phyloP scores from a whole-genome alignment of 495 filamentous ascomycete species.

The Aspergillus campestris region DNA sequence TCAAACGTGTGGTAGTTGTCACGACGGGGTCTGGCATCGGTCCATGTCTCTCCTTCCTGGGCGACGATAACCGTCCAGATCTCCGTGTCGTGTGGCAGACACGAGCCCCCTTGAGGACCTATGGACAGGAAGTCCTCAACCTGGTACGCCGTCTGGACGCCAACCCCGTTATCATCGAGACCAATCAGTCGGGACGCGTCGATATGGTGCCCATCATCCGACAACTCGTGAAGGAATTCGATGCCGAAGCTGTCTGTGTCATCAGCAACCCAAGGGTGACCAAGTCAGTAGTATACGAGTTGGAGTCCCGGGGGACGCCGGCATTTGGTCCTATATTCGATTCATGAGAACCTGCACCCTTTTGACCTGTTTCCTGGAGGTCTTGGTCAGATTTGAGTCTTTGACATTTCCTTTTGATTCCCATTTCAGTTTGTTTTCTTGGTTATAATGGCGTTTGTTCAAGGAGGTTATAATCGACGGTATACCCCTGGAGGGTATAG shows the following conservation, averaged over 20 bases:
- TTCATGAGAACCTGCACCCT: conserved; percentile 38
- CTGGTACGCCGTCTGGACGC: conserved; percentile 42
- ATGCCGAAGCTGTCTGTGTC: conserved; percentile 65
- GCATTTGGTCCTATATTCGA: conserved; percentile 79
- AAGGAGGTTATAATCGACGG: too few relatives aligned
- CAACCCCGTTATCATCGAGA: conserved; percentile 48
- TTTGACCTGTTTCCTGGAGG: not conserved
- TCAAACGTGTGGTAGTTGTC: conserved; percentile 62
- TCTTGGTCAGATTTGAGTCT: too few relatives aligned
- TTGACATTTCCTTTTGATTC: too few relatives aligned
- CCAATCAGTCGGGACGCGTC: conserved; percentile 36
- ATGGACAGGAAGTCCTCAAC: conserved; percentile 43
- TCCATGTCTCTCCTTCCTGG: conserved; percentile 45
- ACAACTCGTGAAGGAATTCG: conserved; percentile 44
- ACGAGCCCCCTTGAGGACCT: conserved; percentile 44
- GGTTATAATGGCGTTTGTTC: too few relatives aligned
- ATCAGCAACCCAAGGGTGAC: conserved; percentile 71
- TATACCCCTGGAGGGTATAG: too few relatives aligned
- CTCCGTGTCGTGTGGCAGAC: conserved; percentile 55
- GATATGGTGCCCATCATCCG: conserved; percentile 53
- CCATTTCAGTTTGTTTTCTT: too few relatives aligned
- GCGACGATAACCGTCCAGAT: conserved; percentile 36
- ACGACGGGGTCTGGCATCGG: conserved; percentile 80
- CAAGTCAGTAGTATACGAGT: conserved; percentile 60
- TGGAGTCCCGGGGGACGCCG: conserved; percentile 60